A percentile compares a stretch with the other conserved stretches of the same genome.
These are phyloP conservation scores for Musa acuminata DNA, from an alignment of 176 grass and related monocot genomes.

Conservation along the genomic window DNA sequence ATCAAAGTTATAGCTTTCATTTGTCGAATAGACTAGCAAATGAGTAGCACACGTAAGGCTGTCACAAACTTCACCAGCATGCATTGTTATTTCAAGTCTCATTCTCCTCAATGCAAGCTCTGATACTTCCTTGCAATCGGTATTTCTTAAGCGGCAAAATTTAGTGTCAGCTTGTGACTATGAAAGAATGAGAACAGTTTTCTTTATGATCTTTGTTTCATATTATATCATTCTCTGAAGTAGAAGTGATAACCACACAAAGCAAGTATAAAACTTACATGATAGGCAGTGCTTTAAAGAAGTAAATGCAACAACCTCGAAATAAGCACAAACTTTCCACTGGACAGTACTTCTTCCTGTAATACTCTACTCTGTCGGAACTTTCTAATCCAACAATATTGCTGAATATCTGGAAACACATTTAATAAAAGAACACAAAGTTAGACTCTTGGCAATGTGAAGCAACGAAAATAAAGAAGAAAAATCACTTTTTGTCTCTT, in stretches of 20 bases:
- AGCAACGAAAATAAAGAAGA: neutral
- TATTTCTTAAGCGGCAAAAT: constrained; percentile 48
- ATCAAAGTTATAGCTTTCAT: constrained; percentile 61
- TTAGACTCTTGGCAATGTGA: neutral
- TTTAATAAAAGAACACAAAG: constrained; percentile 20
- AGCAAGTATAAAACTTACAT: constrained; percentile 46
- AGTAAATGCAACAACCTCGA: constrained; percentile 56
- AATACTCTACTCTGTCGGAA: constrained; percentile 39
- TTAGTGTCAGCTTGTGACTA: neutral
- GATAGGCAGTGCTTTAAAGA: constrained; percentile 39
- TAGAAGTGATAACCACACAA: constrained; percentile 24
- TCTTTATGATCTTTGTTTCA: neutral
- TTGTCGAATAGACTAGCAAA: constrained; percentile 65
- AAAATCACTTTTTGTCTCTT: too few relatives aligned
- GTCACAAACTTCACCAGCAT: constrained; percentile 69
- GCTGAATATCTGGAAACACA: constrained; percentile 54
- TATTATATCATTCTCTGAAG: neutral
- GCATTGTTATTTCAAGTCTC: constrained; percentile 75
- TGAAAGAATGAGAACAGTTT: neutral
- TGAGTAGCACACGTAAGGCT: constrained; percentile 62
- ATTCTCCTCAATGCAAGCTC: constrained; percentile 68
- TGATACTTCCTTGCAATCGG: constrained; percentile 59
- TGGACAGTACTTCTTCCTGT: constrained; percentile 61
- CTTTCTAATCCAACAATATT: constrained; percentile 46
- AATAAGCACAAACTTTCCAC: constrained; percentile 82